Evolutionary conservation across 306 rosid genomes (phyloP), one percentile per base, ranked within the genome.

Genomic region (Glycine tomentella): DNA sequence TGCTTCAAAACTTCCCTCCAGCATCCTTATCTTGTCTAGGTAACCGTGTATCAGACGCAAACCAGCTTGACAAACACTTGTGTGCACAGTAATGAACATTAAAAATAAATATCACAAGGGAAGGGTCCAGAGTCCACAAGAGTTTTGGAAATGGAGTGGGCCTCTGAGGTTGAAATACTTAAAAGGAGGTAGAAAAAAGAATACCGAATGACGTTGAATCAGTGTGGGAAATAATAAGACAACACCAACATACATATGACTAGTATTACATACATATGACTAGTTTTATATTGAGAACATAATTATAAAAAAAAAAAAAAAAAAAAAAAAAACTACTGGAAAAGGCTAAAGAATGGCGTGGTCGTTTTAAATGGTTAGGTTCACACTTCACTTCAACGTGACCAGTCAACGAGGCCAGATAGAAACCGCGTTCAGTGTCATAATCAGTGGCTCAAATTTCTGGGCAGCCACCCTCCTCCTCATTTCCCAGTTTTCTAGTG

Each of bases 351-450:
- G 10, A 16, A 62, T 3, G 4, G 72, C 36, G 55, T 3, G 38
- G 38, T 34, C 38, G 38, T 3, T 34, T 33, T 1, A 40, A 15
- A 53, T 16, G 17, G 13, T 49, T 10, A 2, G 31, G 31, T 25
- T 25, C 88, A 85, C 82, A 80, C 72, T 84, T 69, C 17, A 82
- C 52, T 55, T 65, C 67, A 76, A 0, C 38, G 12, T 9, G 58
- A 42, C 46, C 15, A 50, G 64, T 75, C 79, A 55, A 63, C 46
- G 8, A 15, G 79, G 38, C 0, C 6, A 2, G 10, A 36, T 17
- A 50, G 81, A 65, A 85, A 72, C 66, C 88, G 85, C 88, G 83
- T 81, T 48, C 33, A 4, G 25, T 44, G 63, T 80, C 84, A 79
- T 42, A 45, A 52, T 80, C 64, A 12, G 0, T 17, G 34, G 0